Evolutionary conservation across 306 rosid genomes (phyloP).

Genomic region (Carpinus viminea): DNA sequence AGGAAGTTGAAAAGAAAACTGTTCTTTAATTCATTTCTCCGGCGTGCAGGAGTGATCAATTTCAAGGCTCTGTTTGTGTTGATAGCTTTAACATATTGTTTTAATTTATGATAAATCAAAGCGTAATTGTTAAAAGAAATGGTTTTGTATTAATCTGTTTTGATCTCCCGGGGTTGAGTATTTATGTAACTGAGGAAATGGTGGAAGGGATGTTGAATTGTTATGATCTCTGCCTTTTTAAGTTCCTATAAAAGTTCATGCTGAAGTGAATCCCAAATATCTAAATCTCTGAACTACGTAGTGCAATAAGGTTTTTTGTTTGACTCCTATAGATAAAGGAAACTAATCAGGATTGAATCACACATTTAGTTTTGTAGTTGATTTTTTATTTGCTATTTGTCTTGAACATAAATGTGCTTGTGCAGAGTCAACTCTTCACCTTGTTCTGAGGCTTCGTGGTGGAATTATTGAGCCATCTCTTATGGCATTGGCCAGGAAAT

Average conservation of each 20-base stretch:
- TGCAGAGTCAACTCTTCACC: constrained; percentile 92
- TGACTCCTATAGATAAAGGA: background rate
- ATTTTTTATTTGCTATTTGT: background rate
- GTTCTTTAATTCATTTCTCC: background rate
- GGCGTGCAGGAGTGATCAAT: background rate
- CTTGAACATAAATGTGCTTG: background rate
- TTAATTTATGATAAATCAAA: background rate
- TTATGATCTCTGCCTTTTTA: background rate
- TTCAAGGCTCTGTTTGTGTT: background rate
- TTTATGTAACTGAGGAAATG: background rate
- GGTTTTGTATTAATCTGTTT: too few species aligned
- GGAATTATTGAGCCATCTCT: constrained; percentile 96
- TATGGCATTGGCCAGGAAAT: constrained; percentile 98
- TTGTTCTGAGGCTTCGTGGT: constrained; percentile 99
- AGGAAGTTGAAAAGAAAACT: too few species aligned
- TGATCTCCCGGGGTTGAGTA: background rate
- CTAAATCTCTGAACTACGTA: background rate
- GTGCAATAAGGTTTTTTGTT: background rate
- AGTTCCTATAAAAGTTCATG: background rate
- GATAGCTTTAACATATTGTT: background rate
- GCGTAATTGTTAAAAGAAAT: background rate
- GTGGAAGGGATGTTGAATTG: background rate
- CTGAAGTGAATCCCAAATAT: background rate
- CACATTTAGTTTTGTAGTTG: background rate
- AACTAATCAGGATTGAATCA: background rate